These are phyloP conservation scores for Dittrichia graveolens DNA, from an alignment of 129 eudicot genomes.

Conservation along the genomic window DNA sequence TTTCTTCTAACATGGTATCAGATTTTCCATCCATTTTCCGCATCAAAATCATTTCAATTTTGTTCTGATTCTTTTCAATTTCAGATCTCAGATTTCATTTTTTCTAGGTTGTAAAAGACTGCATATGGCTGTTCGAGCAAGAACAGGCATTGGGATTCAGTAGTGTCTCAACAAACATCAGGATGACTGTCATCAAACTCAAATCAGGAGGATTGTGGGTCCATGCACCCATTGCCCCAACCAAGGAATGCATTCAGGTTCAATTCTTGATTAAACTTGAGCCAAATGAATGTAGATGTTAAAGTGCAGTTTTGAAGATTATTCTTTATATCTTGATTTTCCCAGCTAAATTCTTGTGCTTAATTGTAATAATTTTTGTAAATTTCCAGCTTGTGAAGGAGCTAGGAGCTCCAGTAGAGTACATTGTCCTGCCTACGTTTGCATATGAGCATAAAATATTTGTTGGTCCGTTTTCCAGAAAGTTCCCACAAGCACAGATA, in stretches of 20 bases:
- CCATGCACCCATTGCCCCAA: constrained; percentile 99
- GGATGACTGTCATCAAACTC: constrained; percentile 97
- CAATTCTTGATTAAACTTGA: neutral
- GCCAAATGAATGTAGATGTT: constrained; percentile 1
- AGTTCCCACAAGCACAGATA: constrained; percentile 86
- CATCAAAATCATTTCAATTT: too few species aligned
- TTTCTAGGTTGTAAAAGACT: constrained; percentile 76
- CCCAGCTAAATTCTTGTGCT: constrained; percentile 19
- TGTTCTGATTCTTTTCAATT: too few species aligned
- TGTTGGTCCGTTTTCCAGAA: constrained; percentile 96
- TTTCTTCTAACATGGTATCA: too few species aligned
- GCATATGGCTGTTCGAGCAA: constrained; percentile 96
- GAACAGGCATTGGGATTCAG: constrained; percentile 99
- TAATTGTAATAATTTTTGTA: constrained; percentile 6
- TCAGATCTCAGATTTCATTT: too few species aligned
- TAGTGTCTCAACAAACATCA: constrained; percentile 92
- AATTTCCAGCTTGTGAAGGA: constrained; percentile 84
- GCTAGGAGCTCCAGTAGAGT: constrained; percentile 91
- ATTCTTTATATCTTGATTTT: constrained; percentile 14
- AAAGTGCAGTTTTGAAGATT: constrained; percentile 8
- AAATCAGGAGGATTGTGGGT: constrained; percentile 98
- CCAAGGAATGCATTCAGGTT: constrained; percentile 94
- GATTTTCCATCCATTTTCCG: too few species aligned
- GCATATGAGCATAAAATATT: constrained; percentile 98
- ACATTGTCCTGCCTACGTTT: constrained; percentile 93